Evolutionary conservation across 345 rosid genomes (phyloP), one percentile per base, ranked within the genome.

Genomic region (Lepidium sativum): DNA sequence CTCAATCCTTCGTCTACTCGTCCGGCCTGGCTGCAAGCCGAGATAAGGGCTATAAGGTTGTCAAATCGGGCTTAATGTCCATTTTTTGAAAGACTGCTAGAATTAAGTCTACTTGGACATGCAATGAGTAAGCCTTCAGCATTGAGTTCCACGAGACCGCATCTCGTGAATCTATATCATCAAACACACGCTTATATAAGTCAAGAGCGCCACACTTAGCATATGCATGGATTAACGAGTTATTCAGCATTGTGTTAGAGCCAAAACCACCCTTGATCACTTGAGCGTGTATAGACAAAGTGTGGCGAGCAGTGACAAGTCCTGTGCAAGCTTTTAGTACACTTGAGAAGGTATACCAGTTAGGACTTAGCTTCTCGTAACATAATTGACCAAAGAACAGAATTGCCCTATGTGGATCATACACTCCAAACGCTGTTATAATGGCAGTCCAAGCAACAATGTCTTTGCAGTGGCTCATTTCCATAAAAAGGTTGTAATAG

Each of bases 21-120:
- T 48, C 95, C 98, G 59, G 85, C 80, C 64, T 91, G 98, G 78
- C 98, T 86, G 55, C 92, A 91, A 49, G 96, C 96, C 9, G 87
- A 82, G 51, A 91, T 89, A 53, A 91, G 78, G 12, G 96, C 81
- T 47, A 91, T 82, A 86, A 82, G 32, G 98, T 88, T 1, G 92
- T 77, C 69, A 90, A 72, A 80, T 86, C 96, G 0, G 98, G 89
- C 42, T 38, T 71, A 40, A 81, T 60, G 63, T 83, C 75, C 95
- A 88, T 91, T 70, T 68, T 49, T 7, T 56, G 53, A 67, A 83
- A 92, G 29, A 92, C 85, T 29, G 41, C 65, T 53, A 86, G 72
- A 29, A 88, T 86, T 56, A 85, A 88, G 66, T 75, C 77, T 51
- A 82, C 92, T 78, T 79, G 81, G 37, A 95, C 98, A 16, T 89